Conservation (phyloP, 495 filamentous ascomycete species). For the Penicillium nucicola region DNA sequence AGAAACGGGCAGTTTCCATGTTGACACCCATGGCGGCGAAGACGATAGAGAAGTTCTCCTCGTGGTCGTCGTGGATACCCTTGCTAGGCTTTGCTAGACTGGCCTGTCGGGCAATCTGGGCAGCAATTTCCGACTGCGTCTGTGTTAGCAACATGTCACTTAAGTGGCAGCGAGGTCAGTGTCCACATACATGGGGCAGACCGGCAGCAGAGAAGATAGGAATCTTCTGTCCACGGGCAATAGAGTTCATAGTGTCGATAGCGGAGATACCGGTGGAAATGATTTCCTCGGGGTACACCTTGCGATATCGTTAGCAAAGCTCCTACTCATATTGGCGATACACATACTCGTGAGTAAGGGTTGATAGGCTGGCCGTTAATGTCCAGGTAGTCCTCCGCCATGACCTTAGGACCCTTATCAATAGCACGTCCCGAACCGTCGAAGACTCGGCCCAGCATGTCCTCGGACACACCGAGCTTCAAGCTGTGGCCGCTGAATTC, state of each 20-base stretch:
- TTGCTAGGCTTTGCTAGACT: slow-evolving; percentile 89
- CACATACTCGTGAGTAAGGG: slow-evolving; percentile 85
- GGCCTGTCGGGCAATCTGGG: slow-evolving; percentile 95
- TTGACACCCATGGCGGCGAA: slow-evolving; percentile 99
- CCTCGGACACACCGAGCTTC: slow-evolving; percentile 97
- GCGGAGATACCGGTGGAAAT: slow-evolving; percentile 99
- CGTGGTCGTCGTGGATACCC: slow-evolving; percentile 92
- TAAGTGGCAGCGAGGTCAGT: no score
- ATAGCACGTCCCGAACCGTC: slow-evolving; percentile 96
- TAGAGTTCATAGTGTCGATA: slow-evolving; percentile 99
- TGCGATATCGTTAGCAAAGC: slow-evolving; percentile 15
- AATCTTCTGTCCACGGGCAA: slow-evolving; percentile 99
- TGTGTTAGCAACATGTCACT: no score
- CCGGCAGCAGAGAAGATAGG: slow-evolving; percentile 98
- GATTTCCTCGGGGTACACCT: slow-evolving; percentile 99
- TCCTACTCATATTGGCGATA: background rate
- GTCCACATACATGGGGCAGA: slow-evolving; percentile 77
- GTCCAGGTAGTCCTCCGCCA: slow-evolving; percentile 96
- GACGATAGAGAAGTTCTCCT: slow-evolving; percentile 99
- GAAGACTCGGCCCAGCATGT: slow-evolving; percentile 99
- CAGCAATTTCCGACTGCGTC: slow-evolving; percentile 70
- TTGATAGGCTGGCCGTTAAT: slow-evolving; percentile 99
- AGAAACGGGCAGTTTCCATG: slow-evolving; percentile 97
- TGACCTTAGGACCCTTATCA: slow-evolving; percentile 97
- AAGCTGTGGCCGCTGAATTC: slow-evolving; percentile 95